Base-by-base conservation (phyloP, 23 red algal genomes). In the Gracilaria vermiculophylla region DNA sequence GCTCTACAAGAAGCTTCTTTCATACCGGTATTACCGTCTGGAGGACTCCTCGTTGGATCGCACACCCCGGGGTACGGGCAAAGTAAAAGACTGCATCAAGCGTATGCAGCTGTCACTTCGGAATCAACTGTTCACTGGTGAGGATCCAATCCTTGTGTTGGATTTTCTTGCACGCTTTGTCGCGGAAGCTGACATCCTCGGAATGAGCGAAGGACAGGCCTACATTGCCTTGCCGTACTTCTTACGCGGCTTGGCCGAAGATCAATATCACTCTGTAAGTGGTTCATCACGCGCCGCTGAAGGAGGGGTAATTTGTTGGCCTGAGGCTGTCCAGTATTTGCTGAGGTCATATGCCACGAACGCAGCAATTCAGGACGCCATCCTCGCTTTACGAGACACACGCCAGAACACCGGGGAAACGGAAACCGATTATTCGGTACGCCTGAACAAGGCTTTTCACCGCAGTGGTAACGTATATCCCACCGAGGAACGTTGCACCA, bases 301-400 rank as follows among this genome's bases (percentile, higher is more conserved):
- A 23, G 72, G 31, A 23, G 72, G 72, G 51, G 45, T 48, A 19
- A 50, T 41, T 19, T 33, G 36, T 25, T 45, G 72, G n/a, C 72
- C 72, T 31, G 72, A 77, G 29, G 72, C 72, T 17, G 33, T 77
- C 28, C 72, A 77, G 39, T 77, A 49, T n/a, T 17, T 77, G 19
- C 31, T 50, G 45, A 40, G 72, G 17, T 50, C 40, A 3, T 77
- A 51, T 49, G 72, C 72, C 2, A 77, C 72, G n/a, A 24, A 31
- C 72, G 31, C 19, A 12, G 72, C 72, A 11, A 77, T 77, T 49
- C 72, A 50, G 17, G 14, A 77, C 15, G 72, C 45, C 15, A 31
- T 77, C 20, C 41, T 42, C 72, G 36, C 72, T 5, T 20, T 77
- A 16, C 45, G 72, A 48, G 41, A 77, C 31, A 49, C 51, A 13